Evolutionary conservation across 2,329 filamentous ascomycete species (phyloP), one percentile per base, ranked within the genome.

Genomic region (Aspergillus persii): DNA sequence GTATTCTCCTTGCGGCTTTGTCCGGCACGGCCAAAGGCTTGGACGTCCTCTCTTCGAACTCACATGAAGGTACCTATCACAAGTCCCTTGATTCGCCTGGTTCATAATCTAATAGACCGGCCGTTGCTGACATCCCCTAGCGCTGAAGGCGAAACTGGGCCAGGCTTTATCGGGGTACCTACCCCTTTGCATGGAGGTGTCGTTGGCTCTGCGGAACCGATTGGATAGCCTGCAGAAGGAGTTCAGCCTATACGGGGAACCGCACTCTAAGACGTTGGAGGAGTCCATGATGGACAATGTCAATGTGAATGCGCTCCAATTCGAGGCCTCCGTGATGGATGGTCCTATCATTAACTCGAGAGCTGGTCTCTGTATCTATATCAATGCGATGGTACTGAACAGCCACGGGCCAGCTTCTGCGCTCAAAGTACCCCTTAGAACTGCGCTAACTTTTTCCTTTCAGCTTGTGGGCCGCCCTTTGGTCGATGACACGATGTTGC

Each of bases 401-500:
- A 46, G 41, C 26, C 29, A 8, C 5, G 8, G 3, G 3, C 51
- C 7, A 1, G 47, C 29, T 9, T 8, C 50, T 36, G 51, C 29
- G 39, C 18, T 23, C 18, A 23, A 23, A 23, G 18, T 23, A 23
- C 18, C 18, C 18, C 18, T 23, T 23, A 6, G 27, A 23, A 6
- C 57, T 6, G 12, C 54, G 52, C 76, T 82, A 63, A 83, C 57
- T 29, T 47, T 15, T 41, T n/a, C n/a, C n/a, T 4, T 55, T 9
- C 66, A 95, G 90, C 86, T 96, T 56, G 86, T 90, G 61, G 91
- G 88, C 33, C 86, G 92, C 33, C 93, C 94, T 0, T 78, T 96
- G 26, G 85, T 96, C 31, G 93, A 98, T 68, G 93, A 98, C 68
- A 81, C 82, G 54, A 84, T 85, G 29, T 81, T 98, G 9, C 87